These are phyloP conservation scores for Fraxinus sp. DNA, from an alignment of 305 asterid species.

Conservation along the genomic window DNA sequence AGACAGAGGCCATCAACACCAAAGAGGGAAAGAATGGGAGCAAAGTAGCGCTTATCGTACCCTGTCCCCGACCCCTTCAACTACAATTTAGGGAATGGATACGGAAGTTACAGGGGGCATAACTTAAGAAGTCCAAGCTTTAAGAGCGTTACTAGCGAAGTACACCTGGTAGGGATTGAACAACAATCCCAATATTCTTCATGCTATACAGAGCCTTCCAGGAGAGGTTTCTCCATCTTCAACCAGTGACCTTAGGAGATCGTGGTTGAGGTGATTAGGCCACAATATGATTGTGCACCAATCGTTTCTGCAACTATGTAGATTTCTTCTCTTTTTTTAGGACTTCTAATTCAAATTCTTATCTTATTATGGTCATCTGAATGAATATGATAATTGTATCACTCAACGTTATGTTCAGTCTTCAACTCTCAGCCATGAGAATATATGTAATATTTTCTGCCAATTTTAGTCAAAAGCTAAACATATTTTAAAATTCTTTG, in stretches of 20 bases:
- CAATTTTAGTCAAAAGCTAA: not conserved
- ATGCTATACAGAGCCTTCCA: constrained; percentile 29
- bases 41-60: constrained; percentile 33
- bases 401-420: not conserved
- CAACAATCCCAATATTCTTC: constrained; percentile 43
- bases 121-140: constrained; percentile 37
- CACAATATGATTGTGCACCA: not conserved
- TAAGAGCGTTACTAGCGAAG: constrained; percentile 23
- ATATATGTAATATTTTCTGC: not conserved
- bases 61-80: constrained; percentile 32
- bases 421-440: not conserved
- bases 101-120: not conserved
- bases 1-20: constrained; percentile 38
- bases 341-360: not conserved
- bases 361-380: not conserved
- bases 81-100: not conserved
- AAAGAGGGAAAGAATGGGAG: constrained; percentile 37
- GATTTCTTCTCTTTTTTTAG: not conserved
- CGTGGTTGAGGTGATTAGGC: constrained; percentile 27
- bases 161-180: constrained; percentile 25
- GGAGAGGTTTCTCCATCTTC: constrained; percentile 41
- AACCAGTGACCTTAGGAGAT: constrained; percentile 33
- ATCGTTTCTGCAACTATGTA: not conserved
- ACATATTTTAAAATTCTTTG: too few species aligned
- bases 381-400: not conserved